Conservation (phyloP, 208 protist species). For the Trypanosoma boissoni region DNA sequence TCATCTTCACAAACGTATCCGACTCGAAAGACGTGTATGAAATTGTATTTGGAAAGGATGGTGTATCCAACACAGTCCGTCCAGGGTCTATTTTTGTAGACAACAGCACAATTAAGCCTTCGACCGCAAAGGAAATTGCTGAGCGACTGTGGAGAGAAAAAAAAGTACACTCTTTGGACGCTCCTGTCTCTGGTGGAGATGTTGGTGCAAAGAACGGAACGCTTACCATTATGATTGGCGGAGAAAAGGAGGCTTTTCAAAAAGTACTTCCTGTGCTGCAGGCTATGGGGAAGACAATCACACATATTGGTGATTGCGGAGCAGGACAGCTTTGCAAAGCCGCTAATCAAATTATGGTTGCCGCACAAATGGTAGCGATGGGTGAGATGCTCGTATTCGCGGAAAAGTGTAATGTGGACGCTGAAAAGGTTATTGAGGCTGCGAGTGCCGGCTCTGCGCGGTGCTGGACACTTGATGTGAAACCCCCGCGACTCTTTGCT, state of each 20-base stretch:
- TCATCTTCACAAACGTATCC: conserved; percentile 93
- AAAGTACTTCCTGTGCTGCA: conserved; percentile 71
- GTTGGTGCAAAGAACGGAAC: conserved; percentile 92
- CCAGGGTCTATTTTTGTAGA: conserved; percentile 87
- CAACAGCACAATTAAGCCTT: conserved; percentile 95
- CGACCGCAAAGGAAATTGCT: conserved; percentile 85
- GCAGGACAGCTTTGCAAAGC: conserved; percentile 96
- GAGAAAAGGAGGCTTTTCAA: conserved; percentile 72
- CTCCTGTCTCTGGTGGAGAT: conserved; percentile 95
- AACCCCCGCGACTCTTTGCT: conserved; percentile 89
- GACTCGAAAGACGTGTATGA: conserved; percentile 87
- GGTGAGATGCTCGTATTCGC: conserved; percentile 93
- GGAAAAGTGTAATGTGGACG: conserved; percentile 89
- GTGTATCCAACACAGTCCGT: conserved; percentile 74
- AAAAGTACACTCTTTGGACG: conserved; percentile 85
- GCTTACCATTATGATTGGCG: conserved; percentile 95
- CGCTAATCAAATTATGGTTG: conserved; percentile 95
- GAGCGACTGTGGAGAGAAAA: conserved; percentile 66
- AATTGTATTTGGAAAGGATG: conserved; percentile 82
- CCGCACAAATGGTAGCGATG: conserved; percentile 93
- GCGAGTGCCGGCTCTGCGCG: conserved; percentile 90
- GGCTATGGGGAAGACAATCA: conserved; percentile 83
- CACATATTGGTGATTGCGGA: conserved; percentile 83
- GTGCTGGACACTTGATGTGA: conserved; percentile 92
- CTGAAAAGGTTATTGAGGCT: conserved; percentile 76